Base-by-base conservation (phyloP, 164 flowering plant species). In the Buxus sempervirens region DNA sequence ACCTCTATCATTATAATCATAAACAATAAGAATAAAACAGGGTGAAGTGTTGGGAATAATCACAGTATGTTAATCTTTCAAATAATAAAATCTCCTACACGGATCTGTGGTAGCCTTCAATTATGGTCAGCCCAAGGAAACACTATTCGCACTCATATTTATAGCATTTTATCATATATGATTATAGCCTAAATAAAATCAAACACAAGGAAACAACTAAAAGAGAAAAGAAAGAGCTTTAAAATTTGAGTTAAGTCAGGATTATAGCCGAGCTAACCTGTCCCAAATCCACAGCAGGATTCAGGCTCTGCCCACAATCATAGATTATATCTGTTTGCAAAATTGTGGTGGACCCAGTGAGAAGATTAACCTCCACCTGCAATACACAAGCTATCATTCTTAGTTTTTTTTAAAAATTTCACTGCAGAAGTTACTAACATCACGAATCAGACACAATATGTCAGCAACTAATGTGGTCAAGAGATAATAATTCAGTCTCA, bases 201-300 rank as follows among this genome's bases (percentile, higher is more conserved):
- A 32, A 32, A 32, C 38, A 32, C 38, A 32, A 32, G 38, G 38
- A 3, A 32, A 7, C 7, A 32, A 32, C 3, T 18, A 48, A 55
- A 58, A 48, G 5, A 24, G 42, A 56, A 23, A 18, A 21, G 1
- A 49, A 16, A 0, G 21, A 24, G 48, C 27, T 36, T 16, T 32
- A n/a, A 27, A 10, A 19, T 32, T 24, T 0, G 14, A 49, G 12
- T 26, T 27, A 63, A n/a, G 45, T 7, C 14, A 23, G 9, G 18
- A 53, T n/a, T 28, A 69, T 25, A 68, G 67, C 53, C 6, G 25
- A 53, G 58, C 76, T 54, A 58, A 91, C 97, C 91, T 94, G 98
- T 74, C 98, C 97, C 68, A 94, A 70, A 81, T 94, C 98, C 42
- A 91, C 88, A 14, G 97, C 97, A 60, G 97, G 98, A 77, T 94